These are phyloP conservation scores for Candida gigantensis DNA, from an alignment of 1,139 yeast genomes.

Conservation along the genomic window DNA sequence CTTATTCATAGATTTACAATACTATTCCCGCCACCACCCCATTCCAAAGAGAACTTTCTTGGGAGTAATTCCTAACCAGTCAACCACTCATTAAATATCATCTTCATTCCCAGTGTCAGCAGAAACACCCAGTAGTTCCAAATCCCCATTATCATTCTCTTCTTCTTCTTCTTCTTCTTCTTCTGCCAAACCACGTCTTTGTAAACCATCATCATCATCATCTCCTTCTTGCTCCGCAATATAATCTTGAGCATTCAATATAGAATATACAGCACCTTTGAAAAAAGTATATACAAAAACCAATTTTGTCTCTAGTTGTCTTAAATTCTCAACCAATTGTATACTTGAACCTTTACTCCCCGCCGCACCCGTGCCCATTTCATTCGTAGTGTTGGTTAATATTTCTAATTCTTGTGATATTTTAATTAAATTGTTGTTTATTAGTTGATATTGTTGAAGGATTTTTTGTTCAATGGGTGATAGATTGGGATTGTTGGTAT, in stretches of 20 bases:
- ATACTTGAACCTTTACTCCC: slow-evolving; percentile 18
- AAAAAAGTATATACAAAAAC: slow-evolving; percentile 65
- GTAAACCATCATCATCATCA: too few relatives aligned
- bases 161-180: slow-evolving; percentile 13
- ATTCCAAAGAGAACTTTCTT: not conserved
- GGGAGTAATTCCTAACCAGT: too few relatives aligned
- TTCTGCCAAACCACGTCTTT: slow-evolving; percentile 16
- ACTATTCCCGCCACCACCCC: not conserved
- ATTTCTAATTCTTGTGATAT: slow-evolving; percentile 34
- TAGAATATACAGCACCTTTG: slow-evolving; percentile 68
- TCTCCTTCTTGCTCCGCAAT: slow-evolving; percentile 13
- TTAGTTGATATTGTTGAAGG: slow-evolving; percentile 10
- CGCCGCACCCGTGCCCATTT: too few relatives aligned
- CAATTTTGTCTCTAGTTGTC: slow-evolving; percentile 63
- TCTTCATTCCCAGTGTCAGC: too few relatives aligned
- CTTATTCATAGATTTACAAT: too few relatives aligned
- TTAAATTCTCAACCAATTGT: slow-evolving; percentile 47
- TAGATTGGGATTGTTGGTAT: slow-evolving; percentile 5
- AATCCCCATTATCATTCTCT: slow-evolving; percentile 1
- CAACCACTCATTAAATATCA: too few relatives aligned
- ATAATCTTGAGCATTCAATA: slow-evolving; percentile 25
- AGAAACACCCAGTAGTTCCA: slow-evolving; percentile 5
- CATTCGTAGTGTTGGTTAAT: slow-evolving; percentile 22
- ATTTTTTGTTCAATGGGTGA: slow-evolving; percentile 7
- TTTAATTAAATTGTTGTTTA: slow-evolving; percentile 22